Base-by-base conservation (phyloP, 257 asterid genomes). In the Knoxia roxburghii region DNA sequence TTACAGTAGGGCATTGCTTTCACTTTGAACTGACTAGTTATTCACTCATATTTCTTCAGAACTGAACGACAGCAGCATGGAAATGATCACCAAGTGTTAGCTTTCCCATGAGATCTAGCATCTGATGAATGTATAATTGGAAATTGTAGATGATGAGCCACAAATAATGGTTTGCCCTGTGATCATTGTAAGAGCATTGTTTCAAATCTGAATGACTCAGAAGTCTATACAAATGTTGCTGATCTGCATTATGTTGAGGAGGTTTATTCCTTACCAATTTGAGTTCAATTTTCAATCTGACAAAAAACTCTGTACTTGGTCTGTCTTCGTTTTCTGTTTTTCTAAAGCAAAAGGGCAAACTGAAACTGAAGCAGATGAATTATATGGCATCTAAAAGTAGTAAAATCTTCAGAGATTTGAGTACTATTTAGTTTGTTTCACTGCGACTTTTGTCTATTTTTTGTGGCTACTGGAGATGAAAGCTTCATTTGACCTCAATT, bases 51-150 rank as follows among this genome's bases (percentile, higher is more conserved):
- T 23, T 43, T 62, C 62, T 74, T 40, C 67, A 63, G 69, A 54
- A 32, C 26, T 24, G 30, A 53, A 33, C 1, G 37, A 20, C 55
- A 2, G 61, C 48, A 68, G 64, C 53, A 58, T 24, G 35, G 9
- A 29, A 68, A 50, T 46, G 53, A 18, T 60, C 18, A 45, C 32
- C 48, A 37, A 37, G 52, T 27, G 48, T 54, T 57, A 5, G 68
- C 7, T 29, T 45, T 52, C 20, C 27, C 21, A 29, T 27, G 67
- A 45, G 65, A 60, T 43, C 45, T 75, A 53, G 61, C 68, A 52
- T 20, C 40, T 7, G 71, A 37, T 51, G 75, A 45, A n/a, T 60
- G 50, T 37, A 13, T 30, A 32, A 11, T 7, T 33, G 6, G 41
- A n/a, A 63, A 50, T 7, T 24, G n/a, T 35, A 5, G 27, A 40